Percentiles rank a stretch among this genome's conserved stretches.
Conservation (phyloP, 2,329 filamentous ascomycete genomes). For the Byssothecium circinans region DNA sequence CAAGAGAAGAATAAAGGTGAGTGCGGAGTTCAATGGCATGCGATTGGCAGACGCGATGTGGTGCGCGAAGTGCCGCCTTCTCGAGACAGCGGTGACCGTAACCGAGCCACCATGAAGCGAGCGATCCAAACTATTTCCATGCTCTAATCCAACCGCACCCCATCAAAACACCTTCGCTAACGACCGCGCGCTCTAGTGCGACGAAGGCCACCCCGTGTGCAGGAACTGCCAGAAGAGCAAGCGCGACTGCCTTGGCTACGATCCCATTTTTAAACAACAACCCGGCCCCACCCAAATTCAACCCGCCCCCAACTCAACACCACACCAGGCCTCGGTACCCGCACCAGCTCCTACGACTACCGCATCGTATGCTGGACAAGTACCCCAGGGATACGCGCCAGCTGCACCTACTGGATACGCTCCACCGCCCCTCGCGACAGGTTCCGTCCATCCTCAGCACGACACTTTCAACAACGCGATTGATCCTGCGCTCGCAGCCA, state of each 20-base stretch:
- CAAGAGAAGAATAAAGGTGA: constrained; percentile 71
- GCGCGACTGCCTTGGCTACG: constrained; percentile 83
- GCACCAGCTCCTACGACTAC: constrained; percentile 37
- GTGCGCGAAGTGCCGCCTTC: constrained; percentile 22
- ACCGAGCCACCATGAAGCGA: constrained; percentile 45
- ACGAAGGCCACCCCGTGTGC: constrained; percentile 91
- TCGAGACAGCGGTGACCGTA: constrained; percentile 28
- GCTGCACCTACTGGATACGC: constrained; percentile 48
- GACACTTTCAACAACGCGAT: constrained; percentile 62
- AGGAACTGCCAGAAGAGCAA: constrained; percentile 88
- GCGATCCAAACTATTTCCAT: constrained; percentile 35
- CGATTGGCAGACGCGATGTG: constrained; percentile 30
- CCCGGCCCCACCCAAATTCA: constrained; percentile 72
- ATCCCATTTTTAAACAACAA: constrained; percentile 80
- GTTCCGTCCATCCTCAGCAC: constrained; percentile 46
- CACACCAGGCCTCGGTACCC: constrained; percentile 34
- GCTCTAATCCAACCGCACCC: constrained; percentile 36
- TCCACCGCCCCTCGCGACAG: constrained; percentile 35
- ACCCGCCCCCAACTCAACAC: constrained; percentile 60
- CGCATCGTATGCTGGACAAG: constrained; percentile 42
- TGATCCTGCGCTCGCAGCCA: constrained; percentile 65
- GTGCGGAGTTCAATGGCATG: constrained; percentile 30
- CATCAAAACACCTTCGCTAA: constrained; percentile 26
- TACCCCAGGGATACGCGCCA: constrained; percentile 48
- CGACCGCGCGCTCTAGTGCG: constrained; percentile 66